Percentiles rank a stretch among this genome's conserved stretches.
Evolutionary conservation across 2,329 filamentous ascomycete species (phyloP).

Genomic region (Emergomyces orientalis): DNA sequence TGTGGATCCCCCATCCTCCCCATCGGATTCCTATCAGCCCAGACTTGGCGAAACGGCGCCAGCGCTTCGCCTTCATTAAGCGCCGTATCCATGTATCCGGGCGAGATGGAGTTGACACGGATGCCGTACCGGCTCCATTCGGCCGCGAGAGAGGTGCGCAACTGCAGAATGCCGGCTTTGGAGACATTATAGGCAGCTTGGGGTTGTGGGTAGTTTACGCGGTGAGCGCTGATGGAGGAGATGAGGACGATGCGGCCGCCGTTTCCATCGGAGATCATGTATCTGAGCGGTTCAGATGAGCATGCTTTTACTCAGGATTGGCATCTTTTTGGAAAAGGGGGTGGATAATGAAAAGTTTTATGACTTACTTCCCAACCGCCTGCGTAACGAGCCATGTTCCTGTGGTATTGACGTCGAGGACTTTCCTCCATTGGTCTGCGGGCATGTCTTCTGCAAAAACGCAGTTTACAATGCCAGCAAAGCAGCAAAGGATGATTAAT

Average conservation of each 20-base stretch:
- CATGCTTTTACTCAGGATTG: too few species aligned
- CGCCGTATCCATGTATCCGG: slow-evolving; percentile 70
- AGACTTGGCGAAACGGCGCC: slow-evolving; percentile 44
- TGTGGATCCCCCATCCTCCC: slow-evolving; percentile 56
- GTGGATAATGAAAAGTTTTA: slow-evolving; percentile 5
- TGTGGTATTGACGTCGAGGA: slow-evolving; percentile 63
- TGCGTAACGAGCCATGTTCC: slow-evolving; percentile 63
- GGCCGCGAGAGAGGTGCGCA: slow-evolving; percentile 57
- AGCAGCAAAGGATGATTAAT: slow-evolving; percentile 51
- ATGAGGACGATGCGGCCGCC: slow-evolving; percentile 58
- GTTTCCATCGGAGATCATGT: slow-evolving; percentile 44
- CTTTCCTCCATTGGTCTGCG: slow-evolving; percentile 50
- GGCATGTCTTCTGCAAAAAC: slow-evolving; percentile 52
- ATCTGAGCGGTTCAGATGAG: slow-evolving; percentile 19
- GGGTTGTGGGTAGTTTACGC: slow-evolving; percentile 63
- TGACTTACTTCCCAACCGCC: slow-evolving; percentile 43
- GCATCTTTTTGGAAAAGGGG: slow-evolving; percentile 9
- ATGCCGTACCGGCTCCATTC: slow-evolving; percentile 67
- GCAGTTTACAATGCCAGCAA: slow-evolving; percentile 60
- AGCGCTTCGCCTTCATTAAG: slow-evolving; percentile 58
- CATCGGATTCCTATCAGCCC: slow-evolving; percentile 52
- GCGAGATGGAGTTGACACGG: slow-evolving; percentile 59
- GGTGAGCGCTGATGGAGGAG: slow-evolving; percentile 58
- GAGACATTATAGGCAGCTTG: slow-evolving; percentile 63
- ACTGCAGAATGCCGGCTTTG: slow-evolving; percentile 56